Percentiles rank a stretch among this genome's conserved stretches.
Conservation (phyloP, 2,329 filamentous ascomycete genomes). For the Plenodomus tracheiphilus region DNA sequence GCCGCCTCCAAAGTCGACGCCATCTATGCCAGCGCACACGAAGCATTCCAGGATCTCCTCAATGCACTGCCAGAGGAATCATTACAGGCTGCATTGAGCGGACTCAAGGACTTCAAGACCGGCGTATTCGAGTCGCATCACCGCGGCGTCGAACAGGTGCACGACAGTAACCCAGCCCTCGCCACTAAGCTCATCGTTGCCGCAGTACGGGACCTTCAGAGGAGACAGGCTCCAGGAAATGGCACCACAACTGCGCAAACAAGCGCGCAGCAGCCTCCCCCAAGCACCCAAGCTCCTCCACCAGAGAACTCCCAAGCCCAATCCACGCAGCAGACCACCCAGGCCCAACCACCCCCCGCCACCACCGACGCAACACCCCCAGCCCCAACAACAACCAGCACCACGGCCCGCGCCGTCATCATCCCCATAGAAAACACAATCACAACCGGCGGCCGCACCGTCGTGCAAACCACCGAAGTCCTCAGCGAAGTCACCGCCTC, state of each 20-base stretch:
- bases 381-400: background rate
- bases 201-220: conserved; percentile 57
- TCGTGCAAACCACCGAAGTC: conserved; percentile 45
- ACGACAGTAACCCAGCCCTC: conserved; percentile 63
- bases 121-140: conserved; percentile 69
- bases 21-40: conserved; percentile 39
- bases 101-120: conserved; percentile 66
- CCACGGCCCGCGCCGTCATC: conserved; percentile 31
- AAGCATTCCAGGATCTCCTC: conserved; percentile 59
- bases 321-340: conserved; percentile 2
- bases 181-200: conserved; percentile 66
- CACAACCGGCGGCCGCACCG: conserved; percentile 42
- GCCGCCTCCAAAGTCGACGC: conserved; percentile 20
- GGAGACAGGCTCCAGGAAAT: conserved; percentile 43
- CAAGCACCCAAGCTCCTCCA: conserved; percentile 1
- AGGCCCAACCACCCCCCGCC: conserved; percentile 6
- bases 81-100: conserved; percentile 69
- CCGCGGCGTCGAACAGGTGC: conserved; percentile 65
- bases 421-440: conserved; percentile 45
- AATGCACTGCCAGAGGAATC: conserved; percentile 61
- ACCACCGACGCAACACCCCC: background rate
- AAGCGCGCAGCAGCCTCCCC: background rate
- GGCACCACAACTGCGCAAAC: conserved; percentile 20
- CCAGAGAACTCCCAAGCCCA: conserved; percentile 6
- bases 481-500: conserved; percentile 47